A percentile compares a stretch with the other conserved stretches of the same genome.
Conservation (phyloP, 169 alveolate species). For the Plasmodium malariae region DNA sequence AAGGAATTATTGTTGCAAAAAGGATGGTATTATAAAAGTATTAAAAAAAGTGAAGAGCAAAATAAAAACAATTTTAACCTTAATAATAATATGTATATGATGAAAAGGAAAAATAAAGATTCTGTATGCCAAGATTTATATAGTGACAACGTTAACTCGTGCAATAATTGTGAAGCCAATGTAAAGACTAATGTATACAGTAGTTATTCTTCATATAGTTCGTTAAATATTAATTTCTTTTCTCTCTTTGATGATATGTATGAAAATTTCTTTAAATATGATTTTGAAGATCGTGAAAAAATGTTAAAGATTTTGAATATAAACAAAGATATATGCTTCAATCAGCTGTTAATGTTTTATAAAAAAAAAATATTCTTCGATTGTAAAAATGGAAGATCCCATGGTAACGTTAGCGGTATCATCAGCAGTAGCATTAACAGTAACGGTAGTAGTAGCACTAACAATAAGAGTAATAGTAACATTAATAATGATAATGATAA, state of each 20-base stretch:
- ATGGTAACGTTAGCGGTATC: not conserved
- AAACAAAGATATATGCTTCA: conserved; percentile 21
- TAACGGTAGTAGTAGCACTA: not conserved
- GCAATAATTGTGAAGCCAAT: not conserved
- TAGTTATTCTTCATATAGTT: conserved; percentile 25
- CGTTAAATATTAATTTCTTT: conserved; percentile 56
- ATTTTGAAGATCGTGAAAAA: conserved; percentile 60
- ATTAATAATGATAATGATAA: too few species aligned
- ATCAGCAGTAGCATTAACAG: conserved; percentile 6
- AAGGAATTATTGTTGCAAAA: conserved; percentile 34
- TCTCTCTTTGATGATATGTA: conserved; percentile 61
- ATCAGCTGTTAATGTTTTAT: conserved; percentile 48
- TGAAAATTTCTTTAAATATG: conserved; percentile 35
- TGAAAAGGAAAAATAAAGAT: not conserved
- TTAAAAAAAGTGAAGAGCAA: not conserved
- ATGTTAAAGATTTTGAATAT: conserved; percentile 43
- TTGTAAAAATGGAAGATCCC: conserved; percentile 15
- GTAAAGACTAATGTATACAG: not conserved
- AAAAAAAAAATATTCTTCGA: conserved; percentile 49
- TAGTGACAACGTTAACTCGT: not conserved
- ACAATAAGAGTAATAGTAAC: too few species aligned
- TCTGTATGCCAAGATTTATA: not conserved
- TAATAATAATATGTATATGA: not conserved
- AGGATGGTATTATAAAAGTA: not conserved
- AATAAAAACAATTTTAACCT: not conserved